Base-by-base conservation (phyloP, 129 eudicot genomes). In the Chrysanthemum seticuspe region DNA sequence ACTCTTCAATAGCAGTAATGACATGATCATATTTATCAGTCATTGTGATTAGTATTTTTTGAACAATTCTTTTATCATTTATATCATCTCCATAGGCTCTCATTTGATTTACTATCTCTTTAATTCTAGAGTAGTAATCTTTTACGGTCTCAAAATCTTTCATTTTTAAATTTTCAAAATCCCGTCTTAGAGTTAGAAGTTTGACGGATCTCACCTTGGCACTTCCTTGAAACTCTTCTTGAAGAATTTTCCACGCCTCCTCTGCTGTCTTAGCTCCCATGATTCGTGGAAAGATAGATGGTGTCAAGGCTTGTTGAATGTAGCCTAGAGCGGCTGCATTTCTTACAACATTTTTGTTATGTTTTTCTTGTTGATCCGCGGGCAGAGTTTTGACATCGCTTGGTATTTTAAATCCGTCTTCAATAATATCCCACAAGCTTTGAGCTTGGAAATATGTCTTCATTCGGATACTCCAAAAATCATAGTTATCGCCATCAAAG, bases 221-320 rank as follows among this genome's bases (percentile, higher is more conserved):
- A 52, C 15, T 52, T 52, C 57, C 57, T 52, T 52, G 57, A 52
- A 52, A 52, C n/a, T 10, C 57, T 52, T 52, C 57, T 52, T 52
- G 14, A 8, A 52, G 57, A 52, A 13, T 52, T 52, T 13, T 52
- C 57, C 57, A 13, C n/a, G 57, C n/a, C 57, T 52, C 57, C 1
- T 52, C 13, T 10, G n/a, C 57, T 52, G 27, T 25, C 27, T 1
- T 25, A 25, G 27, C 27, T 25, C 27, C 27, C 27, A 25, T 25
- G 27, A 25, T 25, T 1, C 27, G 1, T 25, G 27, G 27, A 25
- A 25, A 25, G 27, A 25, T 25, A 25, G 27, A 25, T 13, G 57
- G 57, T 52, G 57, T 52, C 57, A 52, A 52, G 57, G 57, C 57
- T 52, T 52, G 57, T 52, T 52, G 57, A 52, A 52, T 52, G 57